Evolutionary conservation across 768 basidiomycete species (phyloP).

Genomic region (Kwoniella dejecticola): DNA sequence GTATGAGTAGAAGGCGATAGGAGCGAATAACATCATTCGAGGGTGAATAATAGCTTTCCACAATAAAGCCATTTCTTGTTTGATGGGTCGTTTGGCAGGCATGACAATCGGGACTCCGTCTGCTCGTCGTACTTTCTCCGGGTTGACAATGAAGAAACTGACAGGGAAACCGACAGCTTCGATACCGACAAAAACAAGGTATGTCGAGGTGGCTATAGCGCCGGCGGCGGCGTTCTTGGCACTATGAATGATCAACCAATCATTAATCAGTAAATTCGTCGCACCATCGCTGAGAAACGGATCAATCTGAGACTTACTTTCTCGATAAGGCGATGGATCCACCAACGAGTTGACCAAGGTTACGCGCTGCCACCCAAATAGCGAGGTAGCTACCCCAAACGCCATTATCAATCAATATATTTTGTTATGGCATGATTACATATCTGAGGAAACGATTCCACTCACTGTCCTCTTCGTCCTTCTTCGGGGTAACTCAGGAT

Average conservation of each 20-base stretch:
- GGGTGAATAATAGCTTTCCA: constrained; percentile 1
- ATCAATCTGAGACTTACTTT: constrained; percentile 7
- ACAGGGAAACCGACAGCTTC: constrained; percentile 28
- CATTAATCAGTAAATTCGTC: not conserved
- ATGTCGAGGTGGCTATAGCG: constrained; percentile 23
- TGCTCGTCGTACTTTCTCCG: constrained; percentile 26
- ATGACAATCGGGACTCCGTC: constrained; percentile 29
- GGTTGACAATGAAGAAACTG: constrained; percentile 17
- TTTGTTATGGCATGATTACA: no score
- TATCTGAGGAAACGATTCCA: not conserved
- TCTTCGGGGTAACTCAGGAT: constrained; percentile 31
- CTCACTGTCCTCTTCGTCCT: constrained; percentile 27
- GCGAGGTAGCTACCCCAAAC: constrained; percentile 14
- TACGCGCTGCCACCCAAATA: constrained; percentile 24
- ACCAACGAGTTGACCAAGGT: constrained; percentile 21
- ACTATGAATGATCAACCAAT: not conserved
- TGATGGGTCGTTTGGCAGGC: constrained; percentile 15
- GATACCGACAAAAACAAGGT: constrained; percentile 29
- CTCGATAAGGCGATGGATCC: constrained; percentile 21
- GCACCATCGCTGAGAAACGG: no score
- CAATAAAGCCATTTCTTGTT: constrained; percentile 15
- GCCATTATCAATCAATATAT: not conserved
- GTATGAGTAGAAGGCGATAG: constrained; percentile 26
- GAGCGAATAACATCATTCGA: constrained; percentile 23
- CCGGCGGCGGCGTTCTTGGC: constrained; percentile 17